phyloP scores from a whole-genome alignment of 2,329 filamentous ascomycete genomes.

The Pezicula rhizophila region DNA sequence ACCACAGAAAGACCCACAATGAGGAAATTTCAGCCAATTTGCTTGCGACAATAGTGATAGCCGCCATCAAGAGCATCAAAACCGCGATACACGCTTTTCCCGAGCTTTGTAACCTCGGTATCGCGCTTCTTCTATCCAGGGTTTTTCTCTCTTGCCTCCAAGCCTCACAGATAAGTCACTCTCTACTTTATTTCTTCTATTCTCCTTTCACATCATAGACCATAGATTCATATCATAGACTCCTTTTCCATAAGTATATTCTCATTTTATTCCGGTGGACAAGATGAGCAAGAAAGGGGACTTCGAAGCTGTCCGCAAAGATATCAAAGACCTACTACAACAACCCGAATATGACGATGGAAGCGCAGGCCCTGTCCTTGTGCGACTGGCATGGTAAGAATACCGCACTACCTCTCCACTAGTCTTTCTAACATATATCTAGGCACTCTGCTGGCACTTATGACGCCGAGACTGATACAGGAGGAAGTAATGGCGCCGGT shows the following conservation, averaged over 20 bases:
- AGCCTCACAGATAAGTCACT: constrained; percentile 1
- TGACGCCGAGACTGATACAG: constrained; percentile 51
- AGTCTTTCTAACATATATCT: constrained; percentile 7
- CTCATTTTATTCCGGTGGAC: neutral
- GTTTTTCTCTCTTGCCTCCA: constrained; percentile 8
- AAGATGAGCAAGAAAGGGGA: constrained; percentile 52
- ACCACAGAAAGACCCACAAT: no score
- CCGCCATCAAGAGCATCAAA: no score
- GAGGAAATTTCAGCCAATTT: no score
- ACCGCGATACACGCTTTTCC: neutral
- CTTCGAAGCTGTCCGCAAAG: constrained; percentile 51
- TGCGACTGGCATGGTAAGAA: constrained; percentile 54
- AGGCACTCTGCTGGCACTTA: constrained; percentile 62
- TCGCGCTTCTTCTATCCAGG: constrained; percentile 8
- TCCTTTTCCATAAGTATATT: neutral
- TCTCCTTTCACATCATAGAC: constrained; percentile 1
- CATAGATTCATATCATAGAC: constrained; percentile 8
- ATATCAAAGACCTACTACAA: constrained; percentile 46
- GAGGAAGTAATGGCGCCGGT: constrained; percentile 58
- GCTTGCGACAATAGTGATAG: no score
- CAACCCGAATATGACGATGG: constrained; percentile 62
- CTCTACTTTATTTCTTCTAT: constrained; percentile 2
- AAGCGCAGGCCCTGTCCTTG: constrained; percentile 56
- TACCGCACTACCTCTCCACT: constrained; percentile 1
- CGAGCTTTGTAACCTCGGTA: constrained; percentile 18